These are phyloP conservation scores for Diaporthe humulicola DNA, from an alignment of 2,329 filamentous ascomycete genomes.

Conservation along the genomic window DNA sequence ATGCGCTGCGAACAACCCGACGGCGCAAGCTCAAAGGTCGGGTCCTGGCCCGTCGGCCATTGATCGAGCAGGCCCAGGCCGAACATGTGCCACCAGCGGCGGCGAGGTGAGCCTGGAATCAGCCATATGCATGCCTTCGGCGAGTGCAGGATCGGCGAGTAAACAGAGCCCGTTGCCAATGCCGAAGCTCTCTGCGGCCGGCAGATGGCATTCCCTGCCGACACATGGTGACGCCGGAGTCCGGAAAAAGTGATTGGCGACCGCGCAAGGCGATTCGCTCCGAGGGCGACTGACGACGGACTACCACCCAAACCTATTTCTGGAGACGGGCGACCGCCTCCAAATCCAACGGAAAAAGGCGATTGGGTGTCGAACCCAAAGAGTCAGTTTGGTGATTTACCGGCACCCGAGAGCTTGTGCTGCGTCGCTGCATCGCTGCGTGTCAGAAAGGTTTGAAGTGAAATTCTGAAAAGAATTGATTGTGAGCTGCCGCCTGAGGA, in stretches of 20 bases:
- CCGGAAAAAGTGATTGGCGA: conserved; percentile 18
- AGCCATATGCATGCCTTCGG: background rate
- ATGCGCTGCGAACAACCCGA: conserved; percentile 9
- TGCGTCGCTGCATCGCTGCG: conserved; percentile 11
- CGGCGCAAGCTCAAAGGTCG: background rate
- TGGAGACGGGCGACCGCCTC: background rate
- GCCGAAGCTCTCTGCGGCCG: conserved; percentile 9
- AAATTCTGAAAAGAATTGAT: conserved; percentile 8
- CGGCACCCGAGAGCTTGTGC: conserved; percentile 22
- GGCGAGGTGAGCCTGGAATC: background rate
- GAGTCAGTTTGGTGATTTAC: background rate
- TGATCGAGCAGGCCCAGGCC: background rate
- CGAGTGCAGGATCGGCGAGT: background rate
- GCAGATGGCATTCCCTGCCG: conserved; percentile 4
- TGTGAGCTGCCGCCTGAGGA: background rate
- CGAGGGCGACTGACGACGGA: background rate
- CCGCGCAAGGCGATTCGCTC: conserved; percentile 18
- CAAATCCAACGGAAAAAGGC: background rate
- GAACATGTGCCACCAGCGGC: background rate
- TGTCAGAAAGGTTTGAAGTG: conserved; percentile 27
- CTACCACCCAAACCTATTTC: background rate
- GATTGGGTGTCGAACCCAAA: background rate
- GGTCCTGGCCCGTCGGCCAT: background rate
- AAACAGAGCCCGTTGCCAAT: background rate
- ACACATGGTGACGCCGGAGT: conserved; percentile 16